phyloP scores from a whole-genome alignment of 495 filamentous ascomycete genomes.

The Talaromyces proteolyticus region DNA sequence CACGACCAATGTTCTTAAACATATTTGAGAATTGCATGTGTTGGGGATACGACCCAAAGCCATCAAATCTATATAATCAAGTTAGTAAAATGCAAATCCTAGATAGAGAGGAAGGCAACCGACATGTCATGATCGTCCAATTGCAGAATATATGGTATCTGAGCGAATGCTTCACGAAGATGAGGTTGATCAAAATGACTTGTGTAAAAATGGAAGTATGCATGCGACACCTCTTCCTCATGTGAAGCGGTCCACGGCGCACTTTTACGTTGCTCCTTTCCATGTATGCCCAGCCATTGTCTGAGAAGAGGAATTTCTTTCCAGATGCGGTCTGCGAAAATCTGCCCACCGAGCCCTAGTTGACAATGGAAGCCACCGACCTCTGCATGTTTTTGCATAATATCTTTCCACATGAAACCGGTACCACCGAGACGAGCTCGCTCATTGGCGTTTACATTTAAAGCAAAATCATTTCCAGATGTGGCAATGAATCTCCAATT shows the following conservation, averaged over 20 bases:
- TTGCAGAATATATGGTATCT: conserved; percentile 90
- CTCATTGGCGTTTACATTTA: conserved; percentile 80
- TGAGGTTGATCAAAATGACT: conserved; percentile 96
- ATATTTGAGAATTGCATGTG: conserved; percentile 97
- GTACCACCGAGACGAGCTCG: conserved; percentile 77
- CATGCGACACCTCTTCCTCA: conserved; percentile 90
- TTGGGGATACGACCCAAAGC: conserved; percentile 95
- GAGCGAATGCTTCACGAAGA: conserved; percentile 89
- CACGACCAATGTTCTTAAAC: conserved; percentile 96
- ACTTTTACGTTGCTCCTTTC: conserved; percentile 87
- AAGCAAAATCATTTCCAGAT: conserved; percentile 89
- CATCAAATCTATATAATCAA: conserved; percentile 69
- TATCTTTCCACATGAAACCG: conserved; percentile 98
- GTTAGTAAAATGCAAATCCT: conserved; percentile 11
- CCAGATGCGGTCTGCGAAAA: conserved; percentile 95
- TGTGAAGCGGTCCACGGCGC: conserved; percentile 86
- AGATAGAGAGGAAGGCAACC: conserved; percentile 30
- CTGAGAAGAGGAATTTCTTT: conserved; percentile 87
- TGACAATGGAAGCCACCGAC: conserved; percentile 94
- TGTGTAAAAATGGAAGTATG: conserved; percentile 98
- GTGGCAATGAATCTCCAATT: conserved; percentile 97
- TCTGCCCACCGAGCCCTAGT: conserved; percentile 86
- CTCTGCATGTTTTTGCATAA: conserved; percentile 94
- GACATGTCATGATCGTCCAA: conserved; percentile 98
- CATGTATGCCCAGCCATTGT: conserved; percentile 88